phyloP scores from a whole-genome alignment of 495 filamentous ascomycete genomes.

The Letharia columbiana region DNA sequence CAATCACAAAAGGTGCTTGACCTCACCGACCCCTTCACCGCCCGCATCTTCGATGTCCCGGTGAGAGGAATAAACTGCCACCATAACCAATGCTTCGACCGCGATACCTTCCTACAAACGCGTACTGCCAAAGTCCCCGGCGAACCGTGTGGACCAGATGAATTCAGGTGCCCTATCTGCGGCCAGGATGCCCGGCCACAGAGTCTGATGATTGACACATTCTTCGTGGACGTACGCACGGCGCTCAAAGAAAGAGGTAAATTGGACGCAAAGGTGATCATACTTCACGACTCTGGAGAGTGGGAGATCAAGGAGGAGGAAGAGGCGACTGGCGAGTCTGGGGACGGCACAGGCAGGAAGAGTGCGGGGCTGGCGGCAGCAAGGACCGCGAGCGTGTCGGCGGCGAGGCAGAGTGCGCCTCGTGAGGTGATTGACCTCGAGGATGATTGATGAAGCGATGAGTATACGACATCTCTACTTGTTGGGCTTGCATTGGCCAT shows the following conservation, averaged over 20 bases:
- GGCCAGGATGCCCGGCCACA: conserved; percentile 62
- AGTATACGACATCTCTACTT: background rate
- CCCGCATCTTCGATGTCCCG: conserved; percentile 58
- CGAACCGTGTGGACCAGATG: conserved; percentile 54
- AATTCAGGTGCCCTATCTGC: conserved; percentile 81
- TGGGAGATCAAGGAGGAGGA: conserved; percentile 42
- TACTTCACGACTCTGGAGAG: conserved; percentile 47
- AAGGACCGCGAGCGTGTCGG: background rate
- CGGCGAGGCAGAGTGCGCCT: conserved; percentile 1
- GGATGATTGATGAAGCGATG: conserved; percentile 15
- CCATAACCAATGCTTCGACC: conserved; percentile 84
- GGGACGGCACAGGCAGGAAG: conserved; percentile 19
- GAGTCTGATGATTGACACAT: conserved; percentile 58
- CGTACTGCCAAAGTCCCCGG: conserved; percentile 41
- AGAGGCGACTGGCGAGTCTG: conserved; percentile 24
- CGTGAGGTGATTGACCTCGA: conserved; percentile 23
- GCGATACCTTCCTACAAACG: conserved; percentile 67
- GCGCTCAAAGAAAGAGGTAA: conserved; percentile 37
- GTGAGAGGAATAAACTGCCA: conserved; percentile 53
- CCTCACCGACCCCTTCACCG: conserved; percentile 68
- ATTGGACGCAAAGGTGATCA: conserved; percentile 48
- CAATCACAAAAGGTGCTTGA: conserved; percentile 58
- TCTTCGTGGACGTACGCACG: conserved; percentile 50
- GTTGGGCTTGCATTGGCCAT: background rate
- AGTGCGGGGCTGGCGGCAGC: background rate